phyloP scores from a whole-genome alignment of 75 land plant species.

The Sequoia sempervirens region DNA sequence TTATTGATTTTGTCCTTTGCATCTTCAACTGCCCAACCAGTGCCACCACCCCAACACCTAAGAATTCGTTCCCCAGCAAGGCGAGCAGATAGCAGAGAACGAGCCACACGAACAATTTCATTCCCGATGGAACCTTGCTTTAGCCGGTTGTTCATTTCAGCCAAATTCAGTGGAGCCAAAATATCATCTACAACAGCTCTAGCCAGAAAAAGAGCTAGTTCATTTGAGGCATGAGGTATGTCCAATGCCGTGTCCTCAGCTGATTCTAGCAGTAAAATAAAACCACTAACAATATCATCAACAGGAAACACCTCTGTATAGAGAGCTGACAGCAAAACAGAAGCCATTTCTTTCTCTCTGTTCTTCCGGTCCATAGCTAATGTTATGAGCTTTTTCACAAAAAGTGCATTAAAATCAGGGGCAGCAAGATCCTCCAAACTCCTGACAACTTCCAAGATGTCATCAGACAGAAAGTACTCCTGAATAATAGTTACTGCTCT shows the following conservation, averaged over 20 bases:
- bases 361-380: constrained; percentile 69
- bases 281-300: constrained; percentile 72
- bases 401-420: constrained; percentile 71
- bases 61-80: constrained; percentile 95
- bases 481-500: constrained; percentile 72
- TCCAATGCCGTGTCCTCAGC: constrained; percentile 94
- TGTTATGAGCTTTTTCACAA: constrained; percentile 57
- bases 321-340: constrained; percentile 52
- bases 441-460: constrained; percentile 79
- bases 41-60: constrained; percentile 96
- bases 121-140: constrained; percentile 59
- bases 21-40: constrained; percentile 93
- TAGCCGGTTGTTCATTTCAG: constrained; percentile 68
- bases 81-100: constrained; percentile 68
- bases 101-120: constrained; percentile 78
- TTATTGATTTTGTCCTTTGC: constrained; percentile 90
- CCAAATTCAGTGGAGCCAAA: constrained; percentile 76
- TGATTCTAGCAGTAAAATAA: constrained; percentile 71
- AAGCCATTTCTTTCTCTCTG: constrained; percentile 67
- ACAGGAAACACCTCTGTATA: constrained; percentile 51
- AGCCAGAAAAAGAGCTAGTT: constrained; percentile 83
- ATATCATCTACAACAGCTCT: constrained; percentile 96
- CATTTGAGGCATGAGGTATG: constrained; percentile 83
- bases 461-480: constrained; percentile 90
- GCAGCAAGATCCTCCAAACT: constrained; percentile 83